Evolutionary conservation across 2,329 filamentous ascomycete genomes (phyloP).

Genomic region (Pestalotiopsis sp.): DNA sequence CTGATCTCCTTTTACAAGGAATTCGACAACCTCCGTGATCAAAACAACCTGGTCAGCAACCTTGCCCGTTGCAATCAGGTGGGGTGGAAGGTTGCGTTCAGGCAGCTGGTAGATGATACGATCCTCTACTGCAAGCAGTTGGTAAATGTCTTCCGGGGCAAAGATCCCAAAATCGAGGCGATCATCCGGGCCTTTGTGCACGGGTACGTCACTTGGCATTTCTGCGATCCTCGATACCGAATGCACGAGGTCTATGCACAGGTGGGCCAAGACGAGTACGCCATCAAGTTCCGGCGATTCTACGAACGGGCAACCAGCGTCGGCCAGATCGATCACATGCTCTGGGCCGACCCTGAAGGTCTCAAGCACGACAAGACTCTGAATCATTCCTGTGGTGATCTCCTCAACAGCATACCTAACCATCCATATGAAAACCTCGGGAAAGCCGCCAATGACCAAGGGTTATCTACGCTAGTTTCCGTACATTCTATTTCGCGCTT

Average conservation of each 20-base stretch:
- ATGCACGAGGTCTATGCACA: constrained; percentile 19
- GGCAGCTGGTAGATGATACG: constrained; percentile 20
- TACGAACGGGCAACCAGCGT: constrained; percentile 5
- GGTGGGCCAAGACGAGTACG: background rate
- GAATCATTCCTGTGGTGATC: background rate
- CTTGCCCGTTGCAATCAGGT: constrained; percentile 17
- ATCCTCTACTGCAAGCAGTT: constrained; percentile 19
- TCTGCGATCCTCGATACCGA: constrained; percentile 21
- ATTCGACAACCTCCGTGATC: constrained; percentile 21
- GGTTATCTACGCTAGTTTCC: background rate
- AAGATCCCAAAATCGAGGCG: constrained; percentile 16
- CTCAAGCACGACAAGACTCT: background rate
- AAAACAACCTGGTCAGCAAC: constrained; percentile 23
- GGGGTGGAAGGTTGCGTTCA: constrained; percentile 17
- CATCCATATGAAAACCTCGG: background rate
- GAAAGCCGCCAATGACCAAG: background rate
- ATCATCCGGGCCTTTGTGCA: constrained; percentile 18
- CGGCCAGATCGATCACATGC: background rate
- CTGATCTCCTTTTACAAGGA: constrained; percentile 26
- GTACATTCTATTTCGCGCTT: background rate
- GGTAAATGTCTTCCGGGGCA: constrained; percentile 20
- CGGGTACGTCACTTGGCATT: constrained; percentile 24
- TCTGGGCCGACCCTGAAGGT: background rate
- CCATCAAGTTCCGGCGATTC: constrained; percentile 10
- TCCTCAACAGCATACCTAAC: background rate